Conservation (phyloP, 177 flowering plant species). For the Vitis hybrid region DNA sequence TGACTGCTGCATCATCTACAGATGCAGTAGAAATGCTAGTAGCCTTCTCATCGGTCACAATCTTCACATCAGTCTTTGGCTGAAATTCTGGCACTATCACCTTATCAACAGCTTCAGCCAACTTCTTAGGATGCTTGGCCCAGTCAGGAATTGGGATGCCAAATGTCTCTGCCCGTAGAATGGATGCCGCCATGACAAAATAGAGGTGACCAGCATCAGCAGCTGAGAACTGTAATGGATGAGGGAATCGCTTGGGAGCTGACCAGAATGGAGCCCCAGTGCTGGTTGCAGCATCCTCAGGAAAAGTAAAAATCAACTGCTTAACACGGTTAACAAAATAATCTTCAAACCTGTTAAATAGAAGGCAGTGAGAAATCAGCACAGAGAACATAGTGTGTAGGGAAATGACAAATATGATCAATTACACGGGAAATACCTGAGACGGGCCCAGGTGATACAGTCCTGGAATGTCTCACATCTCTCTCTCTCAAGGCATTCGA, state of each 20-base stretch:
- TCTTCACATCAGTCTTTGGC: constrained; percentile 65
- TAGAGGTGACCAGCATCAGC: constrained; percentile 59
- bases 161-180: constrained; percentile 75
- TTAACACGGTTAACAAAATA: constrained; percentile 43
- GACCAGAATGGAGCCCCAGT: constrained; percentile 77
- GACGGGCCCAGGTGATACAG: constrained; percentile 53
- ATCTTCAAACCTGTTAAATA: constrained; percentile 44
- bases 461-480: constrained; percentile 45
- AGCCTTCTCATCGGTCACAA: constrained; percentile 82
- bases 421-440: constrained; percentile 27
- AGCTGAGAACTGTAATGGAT: constrained; percentile 56
- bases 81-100: constrained; percentile 71
- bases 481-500: constrained; percentile 49
- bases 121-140: constrained; percentile 47
- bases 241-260: constrained; percentile 85
- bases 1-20: constrained; percentile 72
- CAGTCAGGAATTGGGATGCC: constrained; percentile 79
- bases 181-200: constrained; percentile 70
- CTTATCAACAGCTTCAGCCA: constrained; percentile 53
- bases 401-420: neutral
- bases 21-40: constrained; percentile 59
- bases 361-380: neutral
- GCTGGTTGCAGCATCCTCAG: constrained; percentile 52
- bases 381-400: neutral
- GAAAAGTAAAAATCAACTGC: constrained; percentile 51